phyloP scores from a whole-genome alignment of 2,329 filamentous ascomycete species.

The Cladorrhinum sp. region DNA sequence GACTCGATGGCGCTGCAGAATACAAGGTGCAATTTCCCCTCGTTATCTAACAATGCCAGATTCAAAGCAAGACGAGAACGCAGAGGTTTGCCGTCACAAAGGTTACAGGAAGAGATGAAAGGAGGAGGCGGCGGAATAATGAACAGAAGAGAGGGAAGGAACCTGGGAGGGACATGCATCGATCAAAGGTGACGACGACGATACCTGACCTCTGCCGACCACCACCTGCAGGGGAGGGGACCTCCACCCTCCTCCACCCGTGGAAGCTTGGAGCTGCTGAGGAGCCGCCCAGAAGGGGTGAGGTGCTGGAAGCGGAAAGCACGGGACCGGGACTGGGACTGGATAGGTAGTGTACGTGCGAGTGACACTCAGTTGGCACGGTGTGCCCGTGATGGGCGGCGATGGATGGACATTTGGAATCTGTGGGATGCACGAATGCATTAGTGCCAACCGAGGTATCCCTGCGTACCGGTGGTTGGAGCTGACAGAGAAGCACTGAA shows the following conservation, averaged over 20 bases:
- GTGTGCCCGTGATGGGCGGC: no score
- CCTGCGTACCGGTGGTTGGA: not conserved
- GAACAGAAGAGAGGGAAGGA: slow-evolving; percentile 20
- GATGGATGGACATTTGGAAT: slow-evolving; percentile 19
- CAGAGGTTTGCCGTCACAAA: slow-evolving; percentile 6
- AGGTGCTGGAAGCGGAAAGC: slow-evolving; percentile 11
- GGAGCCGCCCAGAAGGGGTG: slow-evolving; percentile 8
- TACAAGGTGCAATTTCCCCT: slow-evolving; percentile 9
- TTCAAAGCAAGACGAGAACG: not conserved
- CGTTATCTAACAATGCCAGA: slow-evolving; percentile 8
- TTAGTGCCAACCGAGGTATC: not conserved
- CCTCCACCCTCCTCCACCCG: not conserved
- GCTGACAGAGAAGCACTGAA: not conserved
- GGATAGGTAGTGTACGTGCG: slow-evolving; percentile 4
- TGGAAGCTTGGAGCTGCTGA: slow-evolving; percentile 13
- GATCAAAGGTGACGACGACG: slow-evolving; percentile 18
- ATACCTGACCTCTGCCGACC: not conserved
- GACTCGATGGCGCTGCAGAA: slow-evolving; percentile 25
- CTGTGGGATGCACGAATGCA: not conserved
- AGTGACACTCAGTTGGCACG: slow-evolving; percentile 19
- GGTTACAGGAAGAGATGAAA: slow-evolving; percentile 1
- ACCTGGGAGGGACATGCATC: slow-evolving; percentile 14
- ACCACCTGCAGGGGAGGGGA: not conserved
- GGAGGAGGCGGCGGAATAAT: slow-evolving; percentile 10
- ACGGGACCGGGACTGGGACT: slow-evolving; percentile 15